Evolutionary conservation across 2,329 filamentous ascomycete genomes (phyloP), one percentile per base, ranked within the genome.

Genomic region (Tolypocladium guangdongense): DNA sequence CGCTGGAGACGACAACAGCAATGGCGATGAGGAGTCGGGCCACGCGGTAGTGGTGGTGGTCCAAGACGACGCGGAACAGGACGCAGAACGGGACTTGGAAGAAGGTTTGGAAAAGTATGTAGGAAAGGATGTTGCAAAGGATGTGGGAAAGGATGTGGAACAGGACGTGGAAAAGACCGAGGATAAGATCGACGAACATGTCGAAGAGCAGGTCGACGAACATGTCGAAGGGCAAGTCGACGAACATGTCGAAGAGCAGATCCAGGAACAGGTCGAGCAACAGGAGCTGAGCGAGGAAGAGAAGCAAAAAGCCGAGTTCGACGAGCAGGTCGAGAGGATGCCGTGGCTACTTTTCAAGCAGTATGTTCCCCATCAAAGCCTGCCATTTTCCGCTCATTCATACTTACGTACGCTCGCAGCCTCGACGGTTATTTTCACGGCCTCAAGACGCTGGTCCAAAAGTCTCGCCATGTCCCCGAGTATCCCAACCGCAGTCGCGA

Each of bases 381-480:
- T 14, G 3, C 35, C 43, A 50, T 54, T 46, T 5, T 33, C 8
- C 18, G 4, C 27, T 7, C 18, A 18, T 12, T 7, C 27, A 12
- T 24, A 47, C 43, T 47, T 41, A 33, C 27, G 14, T 14, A 0
- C 41, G 22, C 0, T 36, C 35, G 7, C 57, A 95, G 92, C 61
- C 82, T 96, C 52, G 83, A 86, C 59, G 80, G 86, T 46, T 96
- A 92, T 66, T 90, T 88, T 68, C 83, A 86, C 41, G 90, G 90
- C 6, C 76, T 96, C 53, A 81, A 84, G 60, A 81, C 82, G 0
- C 67, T 96, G 54, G 83, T 90, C 2, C 72, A 78, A 30, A 74
- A 80, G 49, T 70, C 75, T 10, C 73, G 83, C 8, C 87, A 91
- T 58, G 71, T 78, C 16, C 80, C 88, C 0, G 90, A 95, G 65